phyloP scores from a whole-genome alignment of 306 rosid species.

The Malus orientalis region DNA sequence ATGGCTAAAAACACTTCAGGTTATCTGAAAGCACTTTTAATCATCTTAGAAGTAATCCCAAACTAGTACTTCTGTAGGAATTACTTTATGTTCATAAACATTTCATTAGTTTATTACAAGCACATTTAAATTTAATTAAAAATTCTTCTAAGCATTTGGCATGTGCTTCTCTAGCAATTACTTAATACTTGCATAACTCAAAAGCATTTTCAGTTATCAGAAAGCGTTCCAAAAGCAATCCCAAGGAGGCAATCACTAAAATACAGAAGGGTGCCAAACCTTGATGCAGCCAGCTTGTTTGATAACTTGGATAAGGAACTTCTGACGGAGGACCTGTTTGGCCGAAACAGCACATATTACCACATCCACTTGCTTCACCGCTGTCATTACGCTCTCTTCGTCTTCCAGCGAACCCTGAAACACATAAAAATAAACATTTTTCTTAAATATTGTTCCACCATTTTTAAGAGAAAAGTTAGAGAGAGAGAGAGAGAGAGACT shows the following conservation, averaged over 20 bases:
- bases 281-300: constrained; percentile 50
- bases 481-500: constrained; percentile 13
- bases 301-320: constrained; percentile 56
- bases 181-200: too few relatives aligned
- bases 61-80: too few relatives aligned
- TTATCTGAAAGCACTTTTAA: too few relatives aligned
- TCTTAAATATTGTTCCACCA: not conserved
- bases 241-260: not conserved
- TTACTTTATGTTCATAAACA: too few relatives aligned
- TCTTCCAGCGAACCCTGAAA: constrained; percentile 64
- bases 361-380: constrained; percentile 68
- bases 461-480: not conserved
- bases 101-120: too few relatives aligned
- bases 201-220: too few relatives aligned
- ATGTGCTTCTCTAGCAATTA: too few relatives aligned
- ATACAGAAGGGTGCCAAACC: constrained; percentile 23
- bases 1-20: too few relatives aligned
- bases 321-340: constrained; percentile 40
- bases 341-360: constrained; percentile 66
- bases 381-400: constrained; percentile 52
- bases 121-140: too few relatives aligned
- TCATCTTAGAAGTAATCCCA: too few relatives aligned
- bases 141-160: too few relatives aligned
- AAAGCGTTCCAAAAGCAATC: too few relatives aligned
- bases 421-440: not conserved